phyloP scores from a whole-genome alignment of 768 basidiomycete genomes.

The Naganishia vishniacii region DNA sequence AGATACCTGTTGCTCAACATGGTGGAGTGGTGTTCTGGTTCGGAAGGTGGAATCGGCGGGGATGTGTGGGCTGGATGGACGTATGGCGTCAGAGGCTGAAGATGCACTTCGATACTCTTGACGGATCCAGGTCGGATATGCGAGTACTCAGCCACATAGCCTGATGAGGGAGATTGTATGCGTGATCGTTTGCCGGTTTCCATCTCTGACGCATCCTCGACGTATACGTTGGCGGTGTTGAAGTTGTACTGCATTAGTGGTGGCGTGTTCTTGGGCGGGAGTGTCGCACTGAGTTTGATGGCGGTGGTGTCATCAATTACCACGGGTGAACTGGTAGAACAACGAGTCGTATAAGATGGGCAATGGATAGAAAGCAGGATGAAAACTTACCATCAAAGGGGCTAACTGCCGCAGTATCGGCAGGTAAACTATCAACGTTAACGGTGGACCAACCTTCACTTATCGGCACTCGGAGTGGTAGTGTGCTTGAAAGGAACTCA shows the following conservation, averaged over 20 bases:
- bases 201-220: conserved; percentile 4
- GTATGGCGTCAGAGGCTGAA: conserved; percentile 6
- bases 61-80: neutral
- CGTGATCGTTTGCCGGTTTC: conserved; percentile 5
- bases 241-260: neutral
- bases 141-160: neutral
- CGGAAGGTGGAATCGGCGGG: conserved; percentile 2
- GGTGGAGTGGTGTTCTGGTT: conserved; percentile 6
- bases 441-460: too few species aligned
- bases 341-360: too few species aligned
- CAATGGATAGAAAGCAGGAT: too few species aligned
- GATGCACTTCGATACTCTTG: conserved; percentile 3
- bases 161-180: neutral
- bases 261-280: neutral
- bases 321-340: neutral
- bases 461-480: too few species aligned
- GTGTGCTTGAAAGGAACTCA: neutral
- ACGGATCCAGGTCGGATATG: neutral
- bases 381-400: conserved; percentile 1
- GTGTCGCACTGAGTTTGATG: neutral
- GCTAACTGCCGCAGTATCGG: neutral
- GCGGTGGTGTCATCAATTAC: neutral
- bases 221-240: neutral
- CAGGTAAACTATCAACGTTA: neutral
- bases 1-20: conserved; percentile 16